phyloP scores from a whole-genome alignment of 495 filamentous ascomycete species.

The Aspergillus bridgeri region DNA sequence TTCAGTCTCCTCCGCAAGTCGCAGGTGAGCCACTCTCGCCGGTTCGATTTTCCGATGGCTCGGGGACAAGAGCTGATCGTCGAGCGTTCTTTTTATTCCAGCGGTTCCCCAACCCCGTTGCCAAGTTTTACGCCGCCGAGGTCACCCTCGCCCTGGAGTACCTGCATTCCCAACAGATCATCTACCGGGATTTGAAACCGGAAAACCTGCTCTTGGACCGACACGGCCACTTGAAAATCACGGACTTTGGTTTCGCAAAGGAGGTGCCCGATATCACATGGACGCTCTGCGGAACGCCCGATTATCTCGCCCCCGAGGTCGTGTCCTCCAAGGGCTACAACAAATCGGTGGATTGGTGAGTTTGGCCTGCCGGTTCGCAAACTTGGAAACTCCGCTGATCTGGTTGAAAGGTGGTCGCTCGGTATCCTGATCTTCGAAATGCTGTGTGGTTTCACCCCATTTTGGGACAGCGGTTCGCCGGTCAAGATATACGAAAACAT shows the following conservation, averaged over 20 bases:
- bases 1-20: conserved; percentile 95
- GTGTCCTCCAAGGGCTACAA: conserved; percentile 98
- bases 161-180: conserved; percentile 90
- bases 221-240: conserved; percentile 97
- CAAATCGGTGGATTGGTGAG: conserved; percentile 98
- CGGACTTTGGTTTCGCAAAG: conserved; percentile 98
- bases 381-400: background rate
- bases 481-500: conserved; percentile 99
- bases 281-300: conserved; percentile 98
- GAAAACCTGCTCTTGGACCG: conserved; percentile 94
- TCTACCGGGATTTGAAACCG: conserved; percentile 95
- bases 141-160: conserved; percentile 95
- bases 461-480: conserved; percentile 95
- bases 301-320: conserved; percentile 96
- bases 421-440: conserved; percentile 99
- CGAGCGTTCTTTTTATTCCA: conserved; percentile 29
- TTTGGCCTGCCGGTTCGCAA: background rate
- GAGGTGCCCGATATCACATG: conserved; percentile 98
- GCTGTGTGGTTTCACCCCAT: conserved; percentile 97
- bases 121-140: conserved; percentile 98
- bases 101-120: conserved; percentile 98
- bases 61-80: background rate
- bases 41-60: background rate
- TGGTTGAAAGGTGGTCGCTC: conserved; percentile 78
- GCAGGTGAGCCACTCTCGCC: conserved; percentile 64